Base-by-base conservation (phyloP, 225 moss, liverwort and hornwort genomes). In the Sphagnum contortum region DNA sequence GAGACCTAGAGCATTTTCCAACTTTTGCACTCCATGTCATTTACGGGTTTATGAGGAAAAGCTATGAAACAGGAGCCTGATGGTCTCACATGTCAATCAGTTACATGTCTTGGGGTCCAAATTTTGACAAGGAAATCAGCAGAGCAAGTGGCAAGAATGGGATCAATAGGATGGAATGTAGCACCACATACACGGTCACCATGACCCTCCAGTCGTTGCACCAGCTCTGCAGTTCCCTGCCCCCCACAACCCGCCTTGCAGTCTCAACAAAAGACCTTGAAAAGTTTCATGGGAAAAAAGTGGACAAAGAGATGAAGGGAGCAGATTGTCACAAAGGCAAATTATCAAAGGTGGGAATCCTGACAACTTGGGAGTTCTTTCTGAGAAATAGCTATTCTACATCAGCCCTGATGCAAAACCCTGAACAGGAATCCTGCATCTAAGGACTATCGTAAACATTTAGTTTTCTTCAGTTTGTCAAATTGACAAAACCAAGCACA, bases 161-260 rank as follows among this genome's bases (percentile, higher is more conserved):
- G 89, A 56, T 91, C 89, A 60, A 74, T 70, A 49, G 91, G 83
- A 71, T 94, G 91, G 64, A 91, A 94, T 54, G 87, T 71, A 57
- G 91, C 94, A 54, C 84, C 87, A 66, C 85, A 87, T 45, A 94
- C 94, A 51, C 94, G 84, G 66, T 94, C 91, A 48, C 65, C 81
- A 57, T 91, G 94, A 52, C 94, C 91, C 61, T 94, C 94, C 81
- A 94, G 68, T 68, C 88, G 87, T 76, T 94, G 94, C 68, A 94
- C 91, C 51, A 94, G 79, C 74, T 94, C 87, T 2, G 89, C 81
- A 57, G 83, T 83, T 56, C 87, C 94, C 94, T 94, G 94, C 29
- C 66, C 55, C 50, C 62, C 48, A 1, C 69, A 57, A 76, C 45
- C 58, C 3, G 6, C 2, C 29, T 5, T 29, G 29, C 59, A 47